Conservation (phyloP, 1,284 basidiomycete species). For the Moniliella sp. region DNA sequence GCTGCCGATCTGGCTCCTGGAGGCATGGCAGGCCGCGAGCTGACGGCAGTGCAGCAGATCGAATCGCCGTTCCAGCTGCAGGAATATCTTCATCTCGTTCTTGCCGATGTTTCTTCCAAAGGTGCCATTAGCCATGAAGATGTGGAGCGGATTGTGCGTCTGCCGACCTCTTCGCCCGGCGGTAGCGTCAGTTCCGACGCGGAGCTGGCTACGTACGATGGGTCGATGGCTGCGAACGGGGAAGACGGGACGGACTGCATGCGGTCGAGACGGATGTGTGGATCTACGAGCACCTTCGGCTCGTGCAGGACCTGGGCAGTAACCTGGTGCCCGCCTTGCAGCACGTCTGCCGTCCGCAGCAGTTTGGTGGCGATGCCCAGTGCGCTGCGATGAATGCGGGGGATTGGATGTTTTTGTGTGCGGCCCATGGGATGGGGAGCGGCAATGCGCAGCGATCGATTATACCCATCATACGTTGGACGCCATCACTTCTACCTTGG, state of each 20-base stretch:
- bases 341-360: slow-evolving; percentile 61
- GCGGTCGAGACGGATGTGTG: slow-evolving; percentile 49
- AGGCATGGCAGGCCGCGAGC: too few relatives aligned
- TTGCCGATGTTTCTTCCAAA: slow-evolving; percentile 64
- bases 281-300: slow-evolving; percentile 78
- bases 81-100: slow-evolving; percentile 73
- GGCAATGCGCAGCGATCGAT: slow-evolving; percentile 71
- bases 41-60: slow-evolving; percentile 35
- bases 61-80: slow-evolving; percentile 83
- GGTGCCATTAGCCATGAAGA: too few relatives aligned
- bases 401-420: slow-evolving; percentile 87
- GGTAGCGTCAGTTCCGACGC: too few relatives aligned
- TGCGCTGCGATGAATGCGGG: slow-evolving; percentile 93
- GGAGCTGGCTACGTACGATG: too few relatives aligned
- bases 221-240: too few relatives aligned
- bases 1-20: too few relatives aligned
- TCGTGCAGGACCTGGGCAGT: slow-evolving; percentile 73
- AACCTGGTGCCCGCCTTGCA: slow-evolving; percentile 69
- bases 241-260: slow-evolving; percentile 4
- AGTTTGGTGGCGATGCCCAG: too few relatives aligned
- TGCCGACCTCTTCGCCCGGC: too few relatives aligned
- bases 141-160: too few relatives aligned
- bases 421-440: slow-evolving; percentile 48
- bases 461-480: slow-evolving; percentile 87
- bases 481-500: slow-evolving; percentile 73